These are phyloP conservation scores for Pachysandra terminalis DNA, from an alignment of 164 flowering plant species.

Conservation along the genomic window DNA sequence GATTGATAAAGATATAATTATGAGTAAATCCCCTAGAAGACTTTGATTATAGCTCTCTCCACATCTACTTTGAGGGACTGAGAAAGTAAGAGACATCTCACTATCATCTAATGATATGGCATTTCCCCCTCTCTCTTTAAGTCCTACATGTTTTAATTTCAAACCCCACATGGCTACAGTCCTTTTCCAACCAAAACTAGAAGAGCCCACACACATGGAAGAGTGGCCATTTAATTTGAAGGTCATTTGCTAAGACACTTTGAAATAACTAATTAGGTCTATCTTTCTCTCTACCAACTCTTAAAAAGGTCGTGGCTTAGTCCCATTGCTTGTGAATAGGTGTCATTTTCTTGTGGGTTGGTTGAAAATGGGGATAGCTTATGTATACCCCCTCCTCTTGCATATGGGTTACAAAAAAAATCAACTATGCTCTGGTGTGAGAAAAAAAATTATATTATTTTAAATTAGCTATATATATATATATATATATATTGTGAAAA, in stretches of 20 bases:
- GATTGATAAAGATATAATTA: slow-evolving; percentile 9
- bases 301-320: neutral
- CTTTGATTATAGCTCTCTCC: neutral
- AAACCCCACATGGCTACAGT: slow-evolving; percentile 1
- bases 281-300: slow-evolving; percentile 3
- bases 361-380: neutral
- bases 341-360: neutral
- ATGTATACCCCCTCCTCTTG: too few relatives aligned
- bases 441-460: too few relatives aligned
- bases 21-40: slow-evolving; percentile 5
- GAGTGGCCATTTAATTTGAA: slow-evolving; percentile 8
- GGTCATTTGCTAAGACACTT: slow-evolving; percentile 9
- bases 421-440: too few relatives aligned
- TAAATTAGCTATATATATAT: too few relatives aligned
- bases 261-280: neutral
- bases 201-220: neutral
- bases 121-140: neutral
- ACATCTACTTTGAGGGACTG: neutral
- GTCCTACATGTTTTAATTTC: neutral
- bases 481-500: too few relatives aligned
- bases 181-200: slow-evolving; percentile 6
- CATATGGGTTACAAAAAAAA: too few relatives aligned
- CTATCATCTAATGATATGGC: slow-evolving; percentile 10
- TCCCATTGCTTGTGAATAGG: neutral
- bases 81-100: slow-evolving; percentile 4